Conservation (phyloP, 768 basidiomycete genomes). For the Suillus tomentosus region DNA sequence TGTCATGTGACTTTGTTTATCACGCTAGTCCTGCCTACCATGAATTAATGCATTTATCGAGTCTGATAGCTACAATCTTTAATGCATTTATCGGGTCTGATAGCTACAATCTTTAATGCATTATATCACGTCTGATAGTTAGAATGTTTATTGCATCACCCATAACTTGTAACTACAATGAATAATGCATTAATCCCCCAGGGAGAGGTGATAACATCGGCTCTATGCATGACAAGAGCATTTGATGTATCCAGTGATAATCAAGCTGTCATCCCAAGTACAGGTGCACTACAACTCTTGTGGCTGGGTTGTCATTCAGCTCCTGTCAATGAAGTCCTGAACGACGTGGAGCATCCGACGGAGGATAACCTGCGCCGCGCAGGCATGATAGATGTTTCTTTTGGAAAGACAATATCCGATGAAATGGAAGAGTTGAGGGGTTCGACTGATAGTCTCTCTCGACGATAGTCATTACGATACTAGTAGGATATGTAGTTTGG, state of each 20-base stretch:
- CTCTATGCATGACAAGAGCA: neutral
- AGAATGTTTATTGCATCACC: too few relatives aligned
- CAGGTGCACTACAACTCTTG: conserved; percentile 7
- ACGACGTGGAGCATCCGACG: neutral
- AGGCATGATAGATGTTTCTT: conserved; percentile 6
- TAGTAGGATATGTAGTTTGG: too few relatives aligned
- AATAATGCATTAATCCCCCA: too few relatives aligned
- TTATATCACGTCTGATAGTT: too few relatives aligned
- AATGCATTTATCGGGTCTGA: too few relatives aligned
- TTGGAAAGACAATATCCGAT: neutral
- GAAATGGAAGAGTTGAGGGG: neutral
- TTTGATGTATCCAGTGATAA: neutral
- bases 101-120: too few relatives aligned
- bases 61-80: too few relatives aligned
- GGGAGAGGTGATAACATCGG: neutral
- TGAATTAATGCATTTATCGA: too few relatives aligned
- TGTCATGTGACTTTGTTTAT: too few relatives aligned
- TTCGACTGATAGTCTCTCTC: neutral
- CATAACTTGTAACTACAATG: too few relatives aligned
- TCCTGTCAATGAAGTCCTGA: neutral
- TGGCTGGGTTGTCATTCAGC: conserved; percentile 7
- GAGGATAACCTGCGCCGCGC: conserved; percentile 5
- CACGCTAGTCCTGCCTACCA: too few relatives aligned
- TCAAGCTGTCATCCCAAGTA: neutral
- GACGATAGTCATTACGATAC: too few relatives aligned